Evolutionary conservation across 2,329 filamentous ascomycete species (phyloP).

Genomic region (Colletotrichum destructivum): DNA sequence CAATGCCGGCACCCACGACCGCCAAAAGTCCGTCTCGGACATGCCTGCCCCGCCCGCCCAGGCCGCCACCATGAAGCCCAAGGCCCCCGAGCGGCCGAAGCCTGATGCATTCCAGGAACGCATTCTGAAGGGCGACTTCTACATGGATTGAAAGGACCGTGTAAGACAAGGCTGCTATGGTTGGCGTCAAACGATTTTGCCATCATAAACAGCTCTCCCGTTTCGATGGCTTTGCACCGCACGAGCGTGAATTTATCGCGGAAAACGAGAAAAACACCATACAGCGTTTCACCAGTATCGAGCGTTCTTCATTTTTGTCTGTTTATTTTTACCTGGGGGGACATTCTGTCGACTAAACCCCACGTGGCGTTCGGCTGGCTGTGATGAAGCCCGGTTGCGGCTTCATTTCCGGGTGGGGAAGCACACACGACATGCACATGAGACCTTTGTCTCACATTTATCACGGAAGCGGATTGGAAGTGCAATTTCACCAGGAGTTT

Average conservation of each 20-base stretch:
- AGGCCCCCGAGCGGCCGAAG: constrained; percentile 71
- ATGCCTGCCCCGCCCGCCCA: constrained; percentile 72
- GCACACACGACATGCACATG: constrained; percentile 28
- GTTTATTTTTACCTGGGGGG: constrained; percentile 17
- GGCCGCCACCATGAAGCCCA: constrained; percentile 61
- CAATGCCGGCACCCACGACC: constrained; percentile 66
- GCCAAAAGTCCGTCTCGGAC: constrained; percentile 79
- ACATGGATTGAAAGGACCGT: constrained; percentile 84
- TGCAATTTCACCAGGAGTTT: constrained; percentile 35
- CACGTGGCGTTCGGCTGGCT: constrained; percentile 37
- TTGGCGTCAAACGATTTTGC: constrained; percentile 11
- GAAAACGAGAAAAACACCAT: constrained; percentile 33
- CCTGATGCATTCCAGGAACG: constrained; percentile 97
- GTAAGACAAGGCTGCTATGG: not conserved
- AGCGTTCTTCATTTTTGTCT: constrained; percentile 20
- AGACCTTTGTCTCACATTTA: constrained; percentile 35
- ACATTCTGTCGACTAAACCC: constrained; percentile 13
- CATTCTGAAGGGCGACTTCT: constrained; percentile 97
- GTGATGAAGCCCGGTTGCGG: constrained; percentile 30
- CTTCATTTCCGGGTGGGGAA: constrained; percentile 10
- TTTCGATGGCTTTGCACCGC: constrained; percentile 1
- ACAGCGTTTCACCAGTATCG: constrained; percentile 28
- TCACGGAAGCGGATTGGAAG: constrained; percentile 36
- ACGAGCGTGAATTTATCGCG: not conserved
- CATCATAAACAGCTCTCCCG: not conserved